A percentile compares a stretch with the other conserved stretches of the same genome.
Evolutionary conservation across 306 rosid genomes (phyloP).

Genomic region (Malus sylvestris): DNA sequence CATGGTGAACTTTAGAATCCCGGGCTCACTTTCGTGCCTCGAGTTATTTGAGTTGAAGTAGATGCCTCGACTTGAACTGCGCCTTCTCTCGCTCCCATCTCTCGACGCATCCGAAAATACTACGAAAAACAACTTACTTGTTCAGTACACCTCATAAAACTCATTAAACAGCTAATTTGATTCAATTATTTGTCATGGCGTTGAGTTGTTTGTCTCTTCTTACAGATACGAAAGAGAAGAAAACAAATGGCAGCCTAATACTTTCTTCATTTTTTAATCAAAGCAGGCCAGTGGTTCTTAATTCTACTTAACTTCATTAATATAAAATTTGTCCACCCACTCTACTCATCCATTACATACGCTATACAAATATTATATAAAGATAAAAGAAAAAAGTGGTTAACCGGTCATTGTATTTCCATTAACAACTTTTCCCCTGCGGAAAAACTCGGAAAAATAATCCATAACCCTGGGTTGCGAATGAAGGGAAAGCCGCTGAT

Average conservation of each 20-base stretch:
- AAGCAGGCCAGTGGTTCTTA: not conserved
- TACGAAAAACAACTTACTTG: constrained; percentile 17
- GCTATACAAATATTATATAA: not conserved
- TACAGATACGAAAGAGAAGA: not conserved
- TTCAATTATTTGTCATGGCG: not conserved
- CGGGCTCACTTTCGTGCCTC: constrained; percentile 43
- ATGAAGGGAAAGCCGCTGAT: not conserved
- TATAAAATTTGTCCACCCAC: not conserved
- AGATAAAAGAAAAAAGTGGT: not conserved
- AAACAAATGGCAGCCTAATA: constrained; percentile 1
- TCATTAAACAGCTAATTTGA: not conserved
- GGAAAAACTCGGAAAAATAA: not conserved
- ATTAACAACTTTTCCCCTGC: not conserved
- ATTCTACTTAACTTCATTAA: not conserved
- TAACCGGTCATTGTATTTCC: not conserved
- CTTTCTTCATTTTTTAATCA: not conserved
- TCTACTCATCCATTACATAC: too few species aligned
- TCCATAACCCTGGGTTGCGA: not conserved
- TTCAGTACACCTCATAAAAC: constrained; percentile 12
- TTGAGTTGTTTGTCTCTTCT: not conserved
- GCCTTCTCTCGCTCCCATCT: constrained; percentile 38
- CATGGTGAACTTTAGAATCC: constrained; percentile 49
- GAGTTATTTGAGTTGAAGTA: constrained; percentile 25
- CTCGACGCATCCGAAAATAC: constrained; percentile 45
- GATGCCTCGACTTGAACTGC: constrained; percentile 33